phyloP scores from a whole-genome alignment of 805 yeast genomes.

The Candida gorgasii region DNA sequence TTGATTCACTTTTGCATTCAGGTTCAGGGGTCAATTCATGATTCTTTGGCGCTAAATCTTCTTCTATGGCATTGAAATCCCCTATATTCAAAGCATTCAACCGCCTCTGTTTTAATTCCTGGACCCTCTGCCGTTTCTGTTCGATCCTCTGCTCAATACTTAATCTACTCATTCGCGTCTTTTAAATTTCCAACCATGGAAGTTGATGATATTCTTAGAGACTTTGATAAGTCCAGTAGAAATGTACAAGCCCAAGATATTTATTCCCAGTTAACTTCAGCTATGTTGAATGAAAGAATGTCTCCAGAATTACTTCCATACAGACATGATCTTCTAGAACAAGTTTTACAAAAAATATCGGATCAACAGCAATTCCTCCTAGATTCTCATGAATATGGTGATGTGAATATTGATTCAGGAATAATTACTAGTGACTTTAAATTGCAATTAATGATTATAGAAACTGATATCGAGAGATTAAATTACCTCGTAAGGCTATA shows the following conservation, averaged over 20 bases:
- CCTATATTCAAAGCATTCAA: slow-evolving; percentile 10
- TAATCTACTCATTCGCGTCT: slow-evolving; percentile 6
- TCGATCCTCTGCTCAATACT: slow-evolving; percentile 18
- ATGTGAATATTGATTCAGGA: slow-evolving; percentile 45
- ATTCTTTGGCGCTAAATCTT: neutral
- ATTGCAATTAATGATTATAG: slow-evolving; percentile 78
- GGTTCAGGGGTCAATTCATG: neutral
- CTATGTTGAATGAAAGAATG: slow-evolving; percentile 84
- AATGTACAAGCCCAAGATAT: slow-evolving; percentile 26
- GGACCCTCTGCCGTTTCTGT: slow-evolving; percentile 38
- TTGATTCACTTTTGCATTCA: neutral
- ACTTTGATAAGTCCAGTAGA: slow-evolving; percentile 47
- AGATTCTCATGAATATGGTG: slow-evolving; percentile 75
- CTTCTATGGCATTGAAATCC: neutral
- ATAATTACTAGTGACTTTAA: slow-evolving; percentile 55
- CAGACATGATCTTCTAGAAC: slow-evolving; percentile 57
- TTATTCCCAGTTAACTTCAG: slow-evolving; percentile 27
- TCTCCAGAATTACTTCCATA: slow-evolving; percentile 86
- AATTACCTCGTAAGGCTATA: slow-evolving; percentile 81
- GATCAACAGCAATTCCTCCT: slow-evolving; percentile 71
- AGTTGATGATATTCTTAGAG: slow-evolving; percentile 69
- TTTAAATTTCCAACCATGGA: slow-evolving; percentile 29
- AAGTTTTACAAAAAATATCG: slow-evolving; percentile 60
- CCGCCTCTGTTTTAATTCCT: slow-evolving; percentile 24
- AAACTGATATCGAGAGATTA: slow-evolving; percentile 86